These are phyloP conservation scores for Magnaporthiopsis poae DNA, from an alignment of 2,329 filamentous ascomycete species.

Conservation along the genomic window DNA sequence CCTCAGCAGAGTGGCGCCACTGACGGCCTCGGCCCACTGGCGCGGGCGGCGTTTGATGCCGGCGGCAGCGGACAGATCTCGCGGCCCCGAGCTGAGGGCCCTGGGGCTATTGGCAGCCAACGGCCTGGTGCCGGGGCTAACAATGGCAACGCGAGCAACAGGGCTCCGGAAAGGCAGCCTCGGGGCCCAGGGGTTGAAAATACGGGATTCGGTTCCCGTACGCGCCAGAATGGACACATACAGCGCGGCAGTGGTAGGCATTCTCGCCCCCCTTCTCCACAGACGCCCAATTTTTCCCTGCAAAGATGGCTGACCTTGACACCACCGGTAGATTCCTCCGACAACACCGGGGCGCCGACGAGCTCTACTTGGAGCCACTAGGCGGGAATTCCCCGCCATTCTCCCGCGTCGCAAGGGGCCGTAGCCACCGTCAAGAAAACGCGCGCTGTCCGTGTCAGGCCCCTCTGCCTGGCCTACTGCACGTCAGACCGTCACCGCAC, in stretches of 20 bases:
- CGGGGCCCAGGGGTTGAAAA: conserved; percentile 45
- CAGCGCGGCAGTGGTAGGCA: conserved; percentile 48
- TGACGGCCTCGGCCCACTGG: neutral
- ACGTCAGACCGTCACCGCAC: neutral
- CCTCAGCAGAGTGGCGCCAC: conserved; percentile 1
- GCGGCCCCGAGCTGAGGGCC: conserved; percentile 3
- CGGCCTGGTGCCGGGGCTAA: conserved; percentile 41
- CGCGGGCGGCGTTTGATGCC: conserved; percentile 5
- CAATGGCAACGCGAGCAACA: conserved; percentile 27
- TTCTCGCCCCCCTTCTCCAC: neutral
- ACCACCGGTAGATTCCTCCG: conserved; percentile 1
- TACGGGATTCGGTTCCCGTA: conserved; percentile 42
- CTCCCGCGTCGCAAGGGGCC: no score
- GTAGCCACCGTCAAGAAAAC: neutral
- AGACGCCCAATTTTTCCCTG: neutral
- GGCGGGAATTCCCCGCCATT: neutral
- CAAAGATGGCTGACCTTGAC: neutral
- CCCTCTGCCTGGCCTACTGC: neutral
- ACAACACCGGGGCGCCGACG: conserved; percentile 3
- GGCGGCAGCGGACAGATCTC: conserved; percentile 3
- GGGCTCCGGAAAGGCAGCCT: conserved; percentile 51
- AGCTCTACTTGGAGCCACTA: conserved; percentile 8
- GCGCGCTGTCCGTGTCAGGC: neutral
- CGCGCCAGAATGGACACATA: conserved; percentile 50
- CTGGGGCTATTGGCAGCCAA: conserved; percentile 50